Evolutionary conservation across 1,139 yeast species (phyloP).

Genomic region (Fermentozyma sake): DNA sequence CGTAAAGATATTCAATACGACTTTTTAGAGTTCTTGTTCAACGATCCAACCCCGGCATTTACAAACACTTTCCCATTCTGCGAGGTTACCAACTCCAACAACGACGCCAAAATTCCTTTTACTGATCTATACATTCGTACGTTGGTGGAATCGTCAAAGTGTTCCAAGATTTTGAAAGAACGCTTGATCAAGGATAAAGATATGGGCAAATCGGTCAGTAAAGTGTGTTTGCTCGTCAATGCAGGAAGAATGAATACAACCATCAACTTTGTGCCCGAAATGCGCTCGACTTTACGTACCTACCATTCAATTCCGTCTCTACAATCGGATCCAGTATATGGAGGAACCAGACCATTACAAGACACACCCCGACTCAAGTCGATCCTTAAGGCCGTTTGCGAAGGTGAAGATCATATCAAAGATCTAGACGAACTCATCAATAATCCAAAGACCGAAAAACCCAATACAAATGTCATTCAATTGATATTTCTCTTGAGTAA

Average conservation of each 20-base stretch:
- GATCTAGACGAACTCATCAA: conserved; percentile 46
- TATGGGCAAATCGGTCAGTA: conserved; percentile 68
- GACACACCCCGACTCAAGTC: conserved; percentile 93
- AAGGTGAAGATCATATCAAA: conserved; percentile 38
- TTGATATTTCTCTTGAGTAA: conserved; percentile 71
- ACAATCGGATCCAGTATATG: conserved; percentile 59
- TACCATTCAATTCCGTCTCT: conserved; percentile 90
- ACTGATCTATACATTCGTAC: conserved; percentile 83
- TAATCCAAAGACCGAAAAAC: conserved; percentile 31
- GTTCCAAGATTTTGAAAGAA: conserved; percentile 79
- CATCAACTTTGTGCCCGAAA: conserved; percentile 91
- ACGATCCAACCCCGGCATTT: conserved; percentile 62
- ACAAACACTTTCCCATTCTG: conserved; percentile 49
- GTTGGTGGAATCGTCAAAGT: conserved; percentile 76
- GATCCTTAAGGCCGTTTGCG: conserved; percentile 76
- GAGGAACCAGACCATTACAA: conserved; percentile 69
- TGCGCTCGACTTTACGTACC: conserved; percentile 89
- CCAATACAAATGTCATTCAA: conserved; percentile 60
- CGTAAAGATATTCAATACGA: conserved; percentile 84
- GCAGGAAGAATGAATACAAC: conserved; percentile 95
- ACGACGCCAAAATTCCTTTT: conserved; percentile 59
- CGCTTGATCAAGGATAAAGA: conserved; percentile 61
- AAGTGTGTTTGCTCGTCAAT: conserved; percentile 83
- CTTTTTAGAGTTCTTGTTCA: conserved; percentile 61
- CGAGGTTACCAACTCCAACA: conserved; percentile 30